A percentile compares a stretch with the other conserved stretches of the same genome.
phyloP scores from a whole-genome alignment of 176 grass and related monocot genomes.

The Melocanna baccifera region DNA sequence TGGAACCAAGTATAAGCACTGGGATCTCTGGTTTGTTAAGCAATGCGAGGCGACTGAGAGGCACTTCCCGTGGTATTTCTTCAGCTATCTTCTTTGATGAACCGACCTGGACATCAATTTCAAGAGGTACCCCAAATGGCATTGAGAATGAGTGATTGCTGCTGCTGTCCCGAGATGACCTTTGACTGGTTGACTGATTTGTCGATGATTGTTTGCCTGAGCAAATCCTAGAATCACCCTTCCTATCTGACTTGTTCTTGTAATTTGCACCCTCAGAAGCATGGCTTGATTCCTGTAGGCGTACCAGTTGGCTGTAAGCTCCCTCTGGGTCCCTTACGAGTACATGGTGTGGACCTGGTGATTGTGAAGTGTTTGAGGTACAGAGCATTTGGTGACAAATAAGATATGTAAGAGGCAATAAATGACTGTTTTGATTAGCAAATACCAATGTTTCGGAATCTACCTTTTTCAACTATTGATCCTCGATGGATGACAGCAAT shows the following conservation, averaged over 20 bases:
- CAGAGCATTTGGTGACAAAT: neutral
- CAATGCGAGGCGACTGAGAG: constrained; percentile 50
- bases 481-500: constrained; percentile 68
- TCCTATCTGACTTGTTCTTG: constrained; percentile 34
- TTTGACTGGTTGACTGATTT: constrained; percentile 35
- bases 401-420: neutral
- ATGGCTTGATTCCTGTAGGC: constrained; percentile 52
- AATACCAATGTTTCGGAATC: neutral
- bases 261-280: constrained; percentile 26
- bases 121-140: constrained; percentile 32
- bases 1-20: constrained; percentile 60
- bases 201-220: constrained; percentile 39
- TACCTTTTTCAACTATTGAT: constrained; percentile 83
- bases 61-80: constrained; percentile 45
- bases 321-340: constrained; percentile 59
- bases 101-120: constrained; percentile 38
- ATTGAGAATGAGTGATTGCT: constrained; percentile 49
- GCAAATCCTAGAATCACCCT: constrained; percentile 34
- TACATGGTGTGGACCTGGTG: constrained; percentile 59
- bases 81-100: constrained; percentile 26
- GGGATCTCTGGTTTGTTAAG: constrained; percentile 78
- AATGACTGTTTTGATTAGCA: neutral
- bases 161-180: constrained; percentile 40
- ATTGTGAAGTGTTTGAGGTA: constrained; percentile 13
- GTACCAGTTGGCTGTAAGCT: constrained; percentile 73